Evolutionary conservation across 139 green algal species (phyloP).

Genomic region (Spirogloea muscicola): DNA sequence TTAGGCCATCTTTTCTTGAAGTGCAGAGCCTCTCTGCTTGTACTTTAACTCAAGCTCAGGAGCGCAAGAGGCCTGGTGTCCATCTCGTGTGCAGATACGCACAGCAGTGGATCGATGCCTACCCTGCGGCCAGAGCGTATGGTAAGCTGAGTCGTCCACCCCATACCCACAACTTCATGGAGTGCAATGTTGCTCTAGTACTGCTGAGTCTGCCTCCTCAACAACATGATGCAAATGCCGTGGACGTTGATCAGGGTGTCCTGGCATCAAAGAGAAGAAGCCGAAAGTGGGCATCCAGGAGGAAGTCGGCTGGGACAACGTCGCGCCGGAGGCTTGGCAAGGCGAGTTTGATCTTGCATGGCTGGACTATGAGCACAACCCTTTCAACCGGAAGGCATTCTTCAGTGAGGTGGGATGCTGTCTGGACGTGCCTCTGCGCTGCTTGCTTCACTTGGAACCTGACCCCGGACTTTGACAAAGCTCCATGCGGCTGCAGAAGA

Average conservation of each 20-base stretch:
- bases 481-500: too few relatives aligned
- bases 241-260: conserved; percentile 51
- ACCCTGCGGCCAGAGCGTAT: conserved; percentile 52
- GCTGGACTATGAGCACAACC: conserved; percentile 56
- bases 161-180: too few relatives aligned
- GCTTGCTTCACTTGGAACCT: too few relatives aligned
- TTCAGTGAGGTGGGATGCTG: conserved; percentile 59
- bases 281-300: conserved; percentile 41
- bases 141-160: conserved; percentile 19
- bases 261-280: conserved; percentile 49
- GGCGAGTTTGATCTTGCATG: conserved; percentile 51
- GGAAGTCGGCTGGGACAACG: conserved; percentile 31
- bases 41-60: too few relatives aligned
- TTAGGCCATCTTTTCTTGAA: too few relatives aligned
- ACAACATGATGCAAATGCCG: too few relatives aligned
- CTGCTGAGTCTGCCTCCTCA: too few relatives aligned
- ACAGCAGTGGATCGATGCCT: conserved; percentile 56
- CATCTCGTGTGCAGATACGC: conserved; percentile 19
- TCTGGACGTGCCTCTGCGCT: too few relatives aligned
- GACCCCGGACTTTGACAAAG: too few relatives aligned
- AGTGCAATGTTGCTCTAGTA: too few relatives aligned
- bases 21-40: too few relatives aligned
- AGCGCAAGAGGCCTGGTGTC: too few relatives aligned
- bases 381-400: conserved; percentile 56
- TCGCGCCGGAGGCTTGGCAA: conserved; percentile 46